Conservation (phyloP, 306 rosid genomes). For the Cyamopsis tetragonoloba region DNA sequence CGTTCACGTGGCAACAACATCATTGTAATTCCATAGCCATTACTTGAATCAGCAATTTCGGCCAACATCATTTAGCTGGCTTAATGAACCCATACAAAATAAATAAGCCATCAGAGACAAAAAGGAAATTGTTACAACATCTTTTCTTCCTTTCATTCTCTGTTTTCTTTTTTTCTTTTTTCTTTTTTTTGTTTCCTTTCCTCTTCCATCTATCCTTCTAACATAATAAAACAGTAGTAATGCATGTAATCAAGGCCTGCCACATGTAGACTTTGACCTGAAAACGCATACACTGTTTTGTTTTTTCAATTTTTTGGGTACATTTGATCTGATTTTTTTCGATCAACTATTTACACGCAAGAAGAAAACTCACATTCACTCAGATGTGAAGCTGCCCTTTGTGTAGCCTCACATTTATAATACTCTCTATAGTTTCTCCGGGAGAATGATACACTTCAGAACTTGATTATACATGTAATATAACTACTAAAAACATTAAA, state of each 20-base stretch:
- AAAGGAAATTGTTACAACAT: conserved; percentile 13
- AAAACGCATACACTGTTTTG: conserved; percentile 39
- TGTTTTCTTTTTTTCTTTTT: conserved; percentile 1
- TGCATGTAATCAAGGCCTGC: conserved; percentile 69
- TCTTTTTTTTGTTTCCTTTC: not conserved
- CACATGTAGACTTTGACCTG: conserved; percentile 82
- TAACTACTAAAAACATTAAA: conserved; percentile 39
- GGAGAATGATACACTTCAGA: conserved; percentile 30
- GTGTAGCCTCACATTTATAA: conserved; percentile 45
- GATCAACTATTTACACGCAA: conserved; percentile 73
- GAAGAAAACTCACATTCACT: conserved; percentile 45
- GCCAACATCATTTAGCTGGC: conserved; percentile 17
- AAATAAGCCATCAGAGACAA: not conserved
- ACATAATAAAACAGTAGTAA: conserved; percentile 47
- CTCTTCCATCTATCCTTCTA: conserved; percentile 28
- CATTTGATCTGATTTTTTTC: conserved; percentile 34
- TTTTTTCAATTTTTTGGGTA: not conserved
- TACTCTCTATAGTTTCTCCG: conserved; percentile 33
- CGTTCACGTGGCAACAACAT: not conserved
- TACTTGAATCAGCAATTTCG: not conserved
- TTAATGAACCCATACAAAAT: not conserved
- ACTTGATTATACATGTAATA: conserved; percentile 42
- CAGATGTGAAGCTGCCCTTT: conserved; percentile 46
- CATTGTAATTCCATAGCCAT: not conserved
- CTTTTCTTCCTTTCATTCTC: not conserved